Base-by-base conservation (phyloP, 2,329 filamentous ascomycete species). In the Colletotrichum lini region DNA sequence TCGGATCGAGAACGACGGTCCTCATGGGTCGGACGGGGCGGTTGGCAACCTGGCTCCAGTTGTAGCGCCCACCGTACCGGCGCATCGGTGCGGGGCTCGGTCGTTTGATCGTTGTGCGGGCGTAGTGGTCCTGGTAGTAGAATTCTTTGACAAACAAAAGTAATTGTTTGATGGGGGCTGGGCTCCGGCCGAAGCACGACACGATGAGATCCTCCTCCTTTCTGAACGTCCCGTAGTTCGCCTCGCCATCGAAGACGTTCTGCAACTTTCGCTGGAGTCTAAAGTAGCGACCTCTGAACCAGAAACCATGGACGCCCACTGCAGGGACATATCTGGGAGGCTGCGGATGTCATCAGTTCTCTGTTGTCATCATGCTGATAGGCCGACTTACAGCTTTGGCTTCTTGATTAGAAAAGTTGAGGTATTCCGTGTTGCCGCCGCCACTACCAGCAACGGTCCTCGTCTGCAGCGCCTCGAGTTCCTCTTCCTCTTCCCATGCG, bases 1-100 rank as follows among this genome's bases (percentile, higher is more conserved):
- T 79, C 10, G 86, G 83, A 73, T 94, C 92, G 5, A 96, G 85
- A 2, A 95, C 91, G 1, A 97, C 93, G 0, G 93, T 96, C 60
- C 87, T 86, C 84, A 96, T 92, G 0, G 92, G 91, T 18, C 93
- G 84, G 8, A 91, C 89, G 0, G 93, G 92, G 1, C 93, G 84
- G 38, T 88, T 85, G 1, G 89, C 88, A 30, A 91, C 88, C 72
- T 86, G 83, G 49, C 85, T 82, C 89, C 90, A 92, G 74, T 81
- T 82, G 64, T 83, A 78, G 4, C 83, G 77, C 8, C 82, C 82
- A 15, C 80, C 80, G 44, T 68, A 73, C 35, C 73, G 59, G 40
- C 70, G 70, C 60, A 72, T 60, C 10, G 54, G 67, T 35, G 68
- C 66, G 21, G 70, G 70, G 50, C 70, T 72, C 65, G 83, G 87